phyloP scores from a whole-genome alignment of 192 early-diverging fungal species.

The Umbelopsis ramanniana region DNA sequence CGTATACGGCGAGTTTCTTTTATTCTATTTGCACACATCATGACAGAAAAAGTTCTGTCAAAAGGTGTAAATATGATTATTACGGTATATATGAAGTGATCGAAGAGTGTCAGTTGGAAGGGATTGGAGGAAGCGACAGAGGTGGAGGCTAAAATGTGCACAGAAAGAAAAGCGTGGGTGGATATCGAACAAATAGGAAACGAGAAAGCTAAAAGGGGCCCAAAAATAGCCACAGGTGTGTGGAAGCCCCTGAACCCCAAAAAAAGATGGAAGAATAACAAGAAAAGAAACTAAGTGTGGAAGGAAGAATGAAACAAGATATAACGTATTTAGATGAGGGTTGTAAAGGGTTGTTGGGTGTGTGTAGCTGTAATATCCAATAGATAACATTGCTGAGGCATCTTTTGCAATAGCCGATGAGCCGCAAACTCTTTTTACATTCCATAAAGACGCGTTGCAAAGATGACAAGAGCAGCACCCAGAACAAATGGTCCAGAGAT shows the following conservation, averaged over 20 bases:
- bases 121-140: background rate
- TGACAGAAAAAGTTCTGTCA: background rate
- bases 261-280: conserved; percentile 8
- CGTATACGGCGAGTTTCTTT: background rate
- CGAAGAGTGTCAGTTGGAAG: background rate
- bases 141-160: background rate
- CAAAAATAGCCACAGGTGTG: no score
- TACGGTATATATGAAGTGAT: conserved; percentile 17
- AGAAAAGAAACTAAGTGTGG: background rate
- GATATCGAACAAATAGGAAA: no score
- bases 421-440: conserved; percentile 22
- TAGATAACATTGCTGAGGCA: no score
- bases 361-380: background rate
- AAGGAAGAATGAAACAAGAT: background rate
- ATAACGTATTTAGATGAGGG: background rate
- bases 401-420: no score
- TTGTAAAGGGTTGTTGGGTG: background rate
- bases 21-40: conserved; percentile 17
- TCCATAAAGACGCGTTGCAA: conserved; percentile 79
- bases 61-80: conserved; percentile 8
- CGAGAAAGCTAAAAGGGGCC: background rate
- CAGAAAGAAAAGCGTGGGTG: background rate
- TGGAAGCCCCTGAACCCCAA: background rate
- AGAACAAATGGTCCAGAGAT: conserved; percentile 73
- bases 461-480: conserved; percentile 76